Conservation (phyloP, 495 filamentous ascomycete genomes). For the Rhypophila decipiens region DNA sequence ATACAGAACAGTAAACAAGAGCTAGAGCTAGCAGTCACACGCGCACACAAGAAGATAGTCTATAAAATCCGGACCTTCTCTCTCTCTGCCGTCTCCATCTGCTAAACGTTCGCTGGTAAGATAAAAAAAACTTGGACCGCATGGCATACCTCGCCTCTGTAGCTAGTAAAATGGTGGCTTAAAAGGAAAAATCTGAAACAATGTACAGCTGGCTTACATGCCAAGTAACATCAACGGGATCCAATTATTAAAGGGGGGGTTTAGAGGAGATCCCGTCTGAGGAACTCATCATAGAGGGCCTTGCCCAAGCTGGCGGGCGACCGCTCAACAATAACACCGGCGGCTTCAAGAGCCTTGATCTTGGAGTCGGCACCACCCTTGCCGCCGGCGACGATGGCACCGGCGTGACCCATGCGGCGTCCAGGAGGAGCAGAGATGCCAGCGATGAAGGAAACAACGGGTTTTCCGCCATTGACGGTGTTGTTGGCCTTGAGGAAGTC, state of each 20-base stretch:
- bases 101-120: no score
- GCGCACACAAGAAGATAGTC: no score
- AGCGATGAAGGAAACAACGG: slow-evolving; percentile 95
- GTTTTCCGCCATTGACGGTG: slow-evolving; percentile 74
- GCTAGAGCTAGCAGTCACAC: no score
- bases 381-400: slow-evolving; percentile 93
- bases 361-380: slow-evolving; percentile 98
- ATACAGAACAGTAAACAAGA: no score
- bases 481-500: slow-evolving; percentile 92
- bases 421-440: slow-evolving; percentile 96
- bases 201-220: slow-evolving; percentile 10
- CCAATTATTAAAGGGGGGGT: background rate
- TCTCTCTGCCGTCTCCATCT: no score
- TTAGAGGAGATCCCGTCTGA: slow-evolving; percentile 92
- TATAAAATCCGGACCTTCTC: no score
- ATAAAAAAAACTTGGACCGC: no score
- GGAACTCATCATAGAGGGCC: slow-evolving; percentile 88
- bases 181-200: slow-evolving; percentile 11
- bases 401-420: slow-evolving; percentile 96
- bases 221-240: background rate
- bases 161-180: no score
- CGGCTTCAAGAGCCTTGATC: slow-evolving; percentile 87
- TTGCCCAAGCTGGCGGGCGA: slow-evolving; percentile 88
- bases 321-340: slow-evolving; percentile 93
- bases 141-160: no score